Evolutionary conservation across 306 rosid genomes (phyloP).

Genomic region (Benincasa hispida): DNA sequence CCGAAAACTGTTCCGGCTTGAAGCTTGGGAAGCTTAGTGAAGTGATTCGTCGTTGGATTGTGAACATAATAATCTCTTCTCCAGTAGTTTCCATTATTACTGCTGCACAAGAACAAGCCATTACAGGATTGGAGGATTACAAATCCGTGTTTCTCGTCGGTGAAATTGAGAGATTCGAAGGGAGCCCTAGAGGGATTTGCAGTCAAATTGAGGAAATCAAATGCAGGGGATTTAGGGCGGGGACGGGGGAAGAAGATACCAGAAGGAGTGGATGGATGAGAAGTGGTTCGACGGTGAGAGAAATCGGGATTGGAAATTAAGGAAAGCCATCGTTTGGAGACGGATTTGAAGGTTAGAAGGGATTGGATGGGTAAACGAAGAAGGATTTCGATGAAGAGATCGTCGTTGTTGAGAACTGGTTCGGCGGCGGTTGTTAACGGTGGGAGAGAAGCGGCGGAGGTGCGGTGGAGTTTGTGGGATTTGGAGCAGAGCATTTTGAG

Average conservation of each 20-base stretch:
- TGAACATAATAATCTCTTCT: constrained; percentile 4
- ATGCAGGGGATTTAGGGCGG: not conserved
- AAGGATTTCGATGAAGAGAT: constrained; percentile 11
- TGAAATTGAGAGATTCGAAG: constrained; percentile 4
- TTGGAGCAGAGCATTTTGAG: not conserved
- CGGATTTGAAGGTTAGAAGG: not conserved
- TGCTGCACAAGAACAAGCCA: constrained; percentile 17
- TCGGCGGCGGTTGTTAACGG: not conserved
- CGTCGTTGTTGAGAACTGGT: constrained; percentile 7
- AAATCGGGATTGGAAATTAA: constrained; percentile 10
- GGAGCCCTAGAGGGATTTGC: not conserved
- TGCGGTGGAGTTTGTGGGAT: not conserved
- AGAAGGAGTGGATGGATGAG: constrained; percentile 5
- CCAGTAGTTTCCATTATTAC: not conserved
- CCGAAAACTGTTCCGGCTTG: not conserved
- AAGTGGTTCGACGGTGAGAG: constrained; percentile 9
- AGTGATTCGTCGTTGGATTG: constrained; percentile 20
- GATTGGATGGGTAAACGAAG: constrained; percentile 7
- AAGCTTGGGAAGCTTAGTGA: constrained; percentile 9
- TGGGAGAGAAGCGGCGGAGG: not conserved
- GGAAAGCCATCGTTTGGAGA: constrained; percentile 22
- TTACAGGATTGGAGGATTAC: constrained; percentile 20
- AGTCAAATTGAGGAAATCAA: not conserved
- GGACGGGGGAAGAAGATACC: constrained; percentile 12
- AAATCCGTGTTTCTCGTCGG: not conserved